Percentiles rank a stretch among this genome's conserved stretches.
Conservation (phyloP, 75 land plant species). For the Isoetes taiwanensis region DNA sequence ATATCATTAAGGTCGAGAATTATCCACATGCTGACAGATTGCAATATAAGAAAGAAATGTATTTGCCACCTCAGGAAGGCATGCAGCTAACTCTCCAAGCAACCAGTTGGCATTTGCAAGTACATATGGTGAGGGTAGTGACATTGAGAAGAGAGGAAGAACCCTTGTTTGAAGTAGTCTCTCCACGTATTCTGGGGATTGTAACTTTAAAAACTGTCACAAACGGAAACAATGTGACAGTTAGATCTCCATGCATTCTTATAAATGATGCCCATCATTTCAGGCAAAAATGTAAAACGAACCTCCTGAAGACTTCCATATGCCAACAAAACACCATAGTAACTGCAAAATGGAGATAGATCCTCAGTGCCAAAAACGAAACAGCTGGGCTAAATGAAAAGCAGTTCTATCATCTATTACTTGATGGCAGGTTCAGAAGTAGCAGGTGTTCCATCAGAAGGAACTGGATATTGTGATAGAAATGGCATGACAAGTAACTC, state of each 20-base stretch:
- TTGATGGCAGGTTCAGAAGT: conserved; percentile 16
- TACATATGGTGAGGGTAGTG: conserved; percentile 43
- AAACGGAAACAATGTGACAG: background rate
- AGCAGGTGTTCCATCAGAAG: conserved; percentile 29
- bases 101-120: conserved; percentile 80
- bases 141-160: conserved; percentile 45
- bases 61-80: conserved; percentile 54
- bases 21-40: background rate
- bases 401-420: background rate
- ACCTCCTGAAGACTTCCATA: conserved; percentile 81
- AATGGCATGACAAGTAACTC: conserved; percentile 71
- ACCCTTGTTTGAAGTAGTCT: conserved; percentile 39
- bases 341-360: conserved; percentile 32
- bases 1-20: background rate
- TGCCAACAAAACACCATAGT: conserved; percentile 72
- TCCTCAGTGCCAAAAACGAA: background rate
- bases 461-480: conserved; percentile 56
- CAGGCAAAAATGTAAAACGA: background rate
- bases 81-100: conserved; percentile 72
- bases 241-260: background rate
- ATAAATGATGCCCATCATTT: background rate
- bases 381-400: background rate
- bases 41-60: background rate
- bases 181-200: conserved; percentile 32
- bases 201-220: conserved; percentile 57